Evolutionary conservation across 139 green algal genomes (phyloP), one percentile per base, ranked within the genome.

Genomic region (Pseudopediastrum boryanum): DNA sequence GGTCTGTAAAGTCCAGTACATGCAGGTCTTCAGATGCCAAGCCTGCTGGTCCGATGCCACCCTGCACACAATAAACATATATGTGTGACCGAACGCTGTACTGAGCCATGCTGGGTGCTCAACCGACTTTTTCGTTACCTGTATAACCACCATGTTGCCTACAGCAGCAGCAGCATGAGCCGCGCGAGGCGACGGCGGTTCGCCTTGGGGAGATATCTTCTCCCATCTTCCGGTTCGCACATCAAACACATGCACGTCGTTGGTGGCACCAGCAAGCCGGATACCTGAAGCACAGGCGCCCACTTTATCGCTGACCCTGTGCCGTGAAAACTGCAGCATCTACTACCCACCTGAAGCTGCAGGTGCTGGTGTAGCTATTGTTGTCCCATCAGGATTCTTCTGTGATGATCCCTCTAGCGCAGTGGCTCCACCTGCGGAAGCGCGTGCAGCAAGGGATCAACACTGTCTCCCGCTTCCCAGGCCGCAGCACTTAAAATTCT

Each of bases 91-190:
- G 8, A 65, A 27, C 25, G 19, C 16, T 65, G 19, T 19, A 19
- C 56, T 19, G 46, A 12, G 46, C 46, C 38, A 65, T 58, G 48
- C 48, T 58, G 16, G 48, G 21, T 58, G 48, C 19, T 21, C 19
- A 16, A 58, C 48, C 16, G 16, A 21, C 48, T 58, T 58, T 16
- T n/a, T n/a, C n/a, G 76, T 23, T 64, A 93, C 91, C 87, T 95
- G 92, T 39, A 99, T 88, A 5, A 99, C 96, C 1, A 99, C 92
- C 96, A 99, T 99, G 79, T 93, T 98, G 68, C 96, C 96, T 16
- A 99, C 96, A 16, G 96, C 95, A n/a, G 96, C 97, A 19, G 95
- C 95, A 46, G 95, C 95, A 75, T 99, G 96, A 3, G 96, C 96
- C 46, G 96, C 96, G 10, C 96, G 85, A 0, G 96, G 94, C 21